Evolutionary conservation across 768 basidiomycete genomes (phyloP).

Genomic region (Strobilomyces echinocephalus): DNA sequence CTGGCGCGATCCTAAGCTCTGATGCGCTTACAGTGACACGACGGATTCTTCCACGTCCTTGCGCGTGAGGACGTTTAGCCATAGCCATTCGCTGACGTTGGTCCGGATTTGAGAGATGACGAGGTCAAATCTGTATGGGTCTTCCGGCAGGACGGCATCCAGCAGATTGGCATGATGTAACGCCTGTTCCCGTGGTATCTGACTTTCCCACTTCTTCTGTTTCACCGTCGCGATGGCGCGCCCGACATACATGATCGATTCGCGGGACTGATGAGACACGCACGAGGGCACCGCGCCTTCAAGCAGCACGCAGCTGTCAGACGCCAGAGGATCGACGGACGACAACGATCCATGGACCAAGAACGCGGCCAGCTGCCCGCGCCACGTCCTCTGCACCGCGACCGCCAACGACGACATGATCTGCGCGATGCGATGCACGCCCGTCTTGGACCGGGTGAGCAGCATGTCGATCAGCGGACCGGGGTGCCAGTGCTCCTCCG

Average conservation of each 20-base stretch:
- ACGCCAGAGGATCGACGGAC: constrained; percentile 59
- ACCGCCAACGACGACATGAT: constrained; percentile 68
- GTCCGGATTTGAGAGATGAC: constrained; percentile 71
- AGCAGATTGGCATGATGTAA: constrained; percentile 61
- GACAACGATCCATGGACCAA: constrained; percentile 73
- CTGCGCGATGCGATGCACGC: constrained; percentile 68
- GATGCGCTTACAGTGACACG: constrained; percentile 65
- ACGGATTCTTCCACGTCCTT: constrained; percentile 81
- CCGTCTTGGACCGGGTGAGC: constrained; percentile 65
- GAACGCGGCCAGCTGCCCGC: constrained; percentile 77
- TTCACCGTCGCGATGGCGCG: constrained; percentile 83
- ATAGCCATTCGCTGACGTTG: constrained; percentile 90
- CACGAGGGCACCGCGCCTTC: constrained; percentile 72
- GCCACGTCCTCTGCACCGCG: constrained; percentile 79
- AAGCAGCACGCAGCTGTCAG: constrained; percentile 52
- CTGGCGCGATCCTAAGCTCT: not conserved
- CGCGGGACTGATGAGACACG: constrained; percentile 63
- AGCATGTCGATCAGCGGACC: constrained; percentile 81
- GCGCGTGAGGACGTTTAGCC: constrained; percentile 81
- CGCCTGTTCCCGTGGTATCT: constrained; percentile 65
- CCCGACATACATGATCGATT: constrained; percentile 84
- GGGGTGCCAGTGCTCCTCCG: constrained; percentile 50
- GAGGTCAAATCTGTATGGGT: constrained; percentile 71
- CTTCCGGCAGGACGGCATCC: constrained; percentile 65
- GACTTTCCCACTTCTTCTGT: constrained; percentile 71